Conservation (phyloP, 352 stramenopile genomes). For the Halophytophthora polymorphica region DNA sequence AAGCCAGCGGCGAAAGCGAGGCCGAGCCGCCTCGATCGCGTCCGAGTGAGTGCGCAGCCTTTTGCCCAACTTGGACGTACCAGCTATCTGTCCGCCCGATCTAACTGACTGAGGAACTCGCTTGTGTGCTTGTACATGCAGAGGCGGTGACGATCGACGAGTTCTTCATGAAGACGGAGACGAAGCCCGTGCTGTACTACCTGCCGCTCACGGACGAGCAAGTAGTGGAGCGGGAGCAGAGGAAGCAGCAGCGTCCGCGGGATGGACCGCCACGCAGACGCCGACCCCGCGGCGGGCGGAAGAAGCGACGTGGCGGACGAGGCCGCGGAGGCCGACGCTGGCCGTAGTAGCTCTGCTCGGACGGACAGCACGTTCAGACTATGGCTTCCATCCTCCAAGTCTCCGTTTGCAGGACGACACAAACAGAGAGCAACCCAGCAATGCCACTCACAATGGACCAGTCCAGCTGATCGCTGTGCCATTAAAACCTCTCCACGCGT, state of each 20-base stretch:
- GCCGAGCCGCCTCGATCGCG: slow-evolving; percentile 6
- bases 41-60: slow-evolving; percentile 14
- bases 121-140: not conserved
- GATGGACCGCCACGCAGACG: slow-evolving; percentile 22
- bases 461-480: too few relatives aligned
- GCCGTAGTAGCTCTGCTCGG: not conserved
- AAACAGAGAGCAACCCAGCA: too few relatives aligned
- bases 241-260: slow-evolving; percentile 14
- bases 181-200: slow-evolving; percentile 81
- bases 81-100: not conserved
- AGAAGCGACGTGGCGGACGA: slow-evolving; percentile 24
- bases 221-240: slow-evolving; percentile 40
- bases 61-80: not conserved
- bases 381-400: too few relatives aligned
- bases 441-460: not conserved
- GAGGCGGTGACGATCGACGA: slow-evolving; percentile 57
- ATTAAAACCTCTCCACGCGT: too few relatives aligned
- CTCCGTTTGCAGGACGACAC: too few relatives aligned
- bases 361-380: not conserved
- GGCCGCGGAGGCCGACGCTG: slow-evolving; percentile 16
- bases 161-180: slow-evolving; percentile 74
- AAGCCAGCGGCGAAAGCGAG: slow-evolving; percentile 16
- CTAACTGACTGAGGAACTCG: not conserved
- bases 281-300: slow-evolving; percentile 30
- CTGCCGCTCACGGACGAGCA: slow-evolving; percentile 72